These are phyloP conservation scores for Pichia cephalocereana DNA, from an alignment of 805 yeast genomes.

Conservation along the genomic window DNA sequence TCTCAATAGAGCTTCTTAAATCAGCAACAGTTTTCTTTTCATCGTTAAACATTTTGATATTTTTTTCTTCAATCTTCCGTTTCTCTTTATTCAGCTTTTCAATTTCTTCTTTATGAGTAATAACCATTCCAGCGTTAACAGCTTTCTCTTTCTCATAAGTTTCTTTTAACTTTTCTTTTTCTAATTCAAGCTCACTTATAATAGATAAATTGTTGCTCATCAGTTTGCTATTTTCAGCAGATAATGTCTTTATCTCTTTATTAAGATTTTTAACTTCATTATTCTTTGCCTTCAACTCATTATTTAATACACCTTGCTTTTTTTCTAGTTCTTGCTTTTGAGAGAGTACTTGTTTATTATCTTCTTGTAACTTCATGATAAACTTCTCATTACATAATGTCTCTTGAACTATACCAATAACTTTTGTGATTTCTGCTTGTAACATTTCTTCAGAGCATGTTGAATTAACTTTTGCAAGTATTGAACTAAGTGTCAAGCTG, in stretches of 20 bases:
- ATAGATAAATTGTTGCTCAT: slow-evolving; percentile 15
- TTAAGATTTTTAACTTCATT: not conserved
- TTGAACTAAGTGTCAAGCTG: not conserved
- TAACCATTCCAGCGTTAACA: not conserved
- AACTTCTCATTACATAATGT: not conserved
- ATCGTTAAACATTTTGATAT: not conserved
- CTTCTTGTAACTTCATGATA: not conserved
- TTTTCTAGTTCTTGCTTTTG: not conserved
- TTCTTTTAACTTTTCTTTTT: not conserved
- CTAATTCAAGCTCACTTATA: not conserved
- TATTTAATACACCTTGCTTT: not conserved
- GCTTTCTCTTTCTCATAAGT: not conserved
- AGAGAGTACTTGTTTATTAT: not conserved
- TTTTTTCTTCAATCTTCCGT: not conserved
- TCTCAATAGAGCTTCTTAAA: not conserved
- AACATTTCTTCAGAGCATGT: not conserved
- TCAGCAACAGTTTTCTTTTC: not conserved
- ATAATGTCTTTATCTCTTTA: slow-evolving; percentile 19
- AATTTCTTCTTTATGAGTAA: not conserved
- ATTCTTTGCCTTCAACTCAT: not conserved
- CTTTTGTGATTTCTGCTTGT: not conserved
- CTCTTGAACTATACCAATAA: not conserved
- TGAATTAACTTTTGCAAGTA: not conserved
- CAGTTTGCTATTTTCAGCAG: slow-evolving; percentile 27
- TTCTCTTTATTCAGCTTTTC: not conserved